phyloP scores from a whole-genome alignment of 768 basidiomycete species.

The Leccinellum rugosiceps region DNA sequence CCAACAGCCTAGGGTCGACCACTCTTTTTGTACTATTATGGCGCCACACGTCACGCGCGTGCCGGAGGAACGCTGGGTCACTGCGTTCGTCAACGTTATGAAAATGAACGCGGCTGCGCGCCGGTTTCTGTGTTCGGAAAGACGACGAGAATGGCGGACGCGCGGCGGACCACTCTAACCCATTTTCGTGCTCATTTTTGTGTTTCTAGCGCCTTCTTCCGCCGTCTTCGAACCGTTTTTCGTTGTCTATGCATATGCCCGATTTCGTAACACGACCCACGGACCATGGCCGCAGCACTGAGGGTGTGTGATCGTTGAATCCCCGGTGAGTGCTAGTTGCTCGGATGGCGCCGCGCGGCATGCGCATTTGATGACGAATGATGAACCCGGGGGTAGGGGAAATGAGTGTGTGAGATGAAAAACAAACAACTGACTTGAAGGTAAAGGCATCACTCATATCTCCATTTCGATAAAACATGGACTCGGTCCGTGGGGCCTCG shows the following conservation, averaged over 20 bases:
- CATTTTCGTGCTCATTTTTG: background rate
- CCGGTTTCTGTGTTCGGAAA: constrained; percentile 9
- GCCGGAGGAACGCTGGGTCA: constrained; percentile 17
- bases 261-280: constrained; percentile 5
- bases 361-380: background rate
- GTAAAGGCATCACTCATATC: no score
- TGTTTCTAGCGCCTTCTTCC: background rate
- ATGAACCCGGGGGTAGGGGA: background rate
- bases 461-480: no score
- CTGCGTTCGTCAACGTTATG: constrained; percentile 10
- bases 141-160: background rate
- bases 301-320: background rate
- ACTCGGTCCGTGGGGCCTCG: no score
- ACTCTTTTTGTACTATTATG: constrained; percentile 21
- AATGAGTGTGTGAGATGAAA: constrained; percentile 19
- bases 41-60: constrained; percentile 4
- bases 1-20: background rate
- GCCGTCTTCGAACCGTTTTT: background rate
- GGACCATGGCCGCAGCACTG: background rate
- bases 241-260: background rate
- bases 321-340: constrained; percentile 7
- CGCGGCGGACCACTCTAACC: background rate
- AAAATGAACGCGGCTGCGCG: background rate
- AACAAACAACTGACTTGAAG: background rate
- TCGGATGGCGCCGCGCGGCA: constrained; percentile 4